Percentiles rank a stretch among this genome's conserved stretches.
phyloP scores from a whole-genome alignment of 192 early-diverging fungal species.

The Chytriomyces confervae region DNA sequence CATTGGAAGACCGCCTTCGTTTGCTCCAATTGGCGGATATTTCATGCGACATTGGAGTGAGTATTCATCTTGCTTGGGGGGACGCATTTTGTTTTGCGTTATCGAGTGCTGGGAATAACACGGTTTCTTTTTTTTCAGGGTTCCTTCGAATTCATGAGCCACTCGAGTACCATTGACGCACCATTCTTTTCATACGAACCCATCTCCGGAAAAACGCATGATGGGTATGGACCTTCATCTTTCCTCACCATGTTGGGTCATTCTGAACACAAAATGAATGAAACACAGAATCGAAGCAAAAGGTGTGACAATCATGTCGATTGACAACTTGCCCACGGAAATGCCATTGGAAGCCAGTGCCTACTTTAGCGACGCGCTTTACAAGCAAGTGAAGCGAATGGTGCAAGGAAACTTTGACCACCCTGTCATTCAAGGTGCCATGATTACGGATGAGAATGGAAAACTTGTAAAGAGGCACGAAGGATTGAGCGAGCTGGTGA shows the following conservation, averaged over 20 bases:
- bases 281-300: conserved; percentile 66
- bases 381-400: conserved; percentile 46
- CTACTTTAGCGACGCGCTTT: conserved; percentile 87
- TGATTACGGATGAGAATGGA: conserved; percentile 75
- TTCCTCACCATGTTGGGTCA: background rate
- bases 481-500: conserved; percentile 52
- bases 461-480: conserved; percentile 62
- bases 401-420: conserved; percentile 61
- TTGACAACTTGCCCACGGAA: conserved; percentile 97
- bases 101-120: background rate
- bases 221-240: conserved; percentile 55
- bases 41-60: conserved; percentile 87
- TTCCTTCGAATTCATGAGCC: conserved; percentile 92
- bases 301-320: conserved; percentile 96
- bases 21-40: conserved; percentile 91
- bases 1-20: conserved; percentile 67
- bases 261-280: background rate
- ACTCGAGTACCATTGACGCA: conserved; percentile 85
- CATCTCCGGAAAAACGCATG: conserved; percentile 67
- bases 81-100: background rate
- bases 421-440: conserved; percentile 76
- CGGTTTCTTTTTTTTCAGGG: conserved; percentile 58
- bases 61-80: background rate
- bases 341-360: conserved; percentile 92
- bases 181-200: conserved; percentile 95